phyloP scores from a whole-genome alignment of 2,329 filamentous ascomycete species.

The Venturia pyrina region DNA sequence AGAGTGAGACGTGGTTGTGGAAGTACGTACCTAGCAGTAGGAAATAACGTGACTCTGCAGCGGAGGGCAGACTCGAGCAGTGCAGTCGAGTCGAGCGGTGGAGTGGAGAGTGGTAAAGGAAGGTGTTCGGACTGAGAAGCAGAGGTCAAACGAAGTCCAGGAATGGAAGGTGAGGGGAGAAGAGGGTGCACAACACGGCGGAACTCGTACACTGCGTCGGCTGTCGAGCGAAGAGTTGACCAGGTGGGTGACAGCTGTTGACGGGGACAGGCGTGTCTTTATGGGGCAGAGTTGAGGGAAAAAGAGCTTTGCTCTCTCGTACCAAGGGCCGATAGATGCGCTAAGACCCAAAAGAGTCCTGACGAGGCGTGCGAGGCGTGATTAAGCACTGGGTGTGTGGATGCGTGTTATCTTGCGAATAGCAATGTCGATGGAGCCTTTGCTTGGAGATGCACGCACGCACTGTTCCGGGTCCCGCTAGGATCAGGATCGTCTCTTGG shows the following conservation, averaged over 20 bases:
- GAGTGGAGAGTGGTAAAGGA: not conserved
- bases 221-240: not conserved
- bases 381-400: not conserved
- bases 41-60: not conserved
- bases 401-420: slow-evolving; percentile 2
- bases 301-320: not conserved
- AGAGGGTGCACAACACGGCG: not conserved
- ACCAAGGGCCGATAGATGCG: not conserved
- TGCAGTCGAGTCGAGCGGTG: not conserved
- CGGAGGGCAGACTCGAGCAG: not conserved
- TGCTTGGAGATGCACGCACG: not conserved
- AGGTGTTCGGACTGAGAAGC: not conserved
- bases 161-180: not conserved
- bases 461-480: not conserved
- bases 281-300: slow-evolving; percentile 1
- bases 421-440: not conserved
- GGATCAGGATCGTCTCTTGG: not conserved
- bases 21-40: not conserved
- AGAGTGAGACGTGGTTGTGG: not conserved
- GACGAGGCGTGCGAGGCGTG: slow-evolving; percentile 8
- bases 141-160: too few species aligned
- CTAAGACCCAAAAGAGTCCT: not conserved
- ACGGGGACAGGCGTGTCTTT: not conserved
- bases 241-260: not conserved
- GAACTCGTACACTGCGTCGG: not conserved